These are phyloP conservation scores for Pelargonium myrrhifolium DNA, from an alignment of 441 rosid genomes.

Conservation along the genomic window DNA sequence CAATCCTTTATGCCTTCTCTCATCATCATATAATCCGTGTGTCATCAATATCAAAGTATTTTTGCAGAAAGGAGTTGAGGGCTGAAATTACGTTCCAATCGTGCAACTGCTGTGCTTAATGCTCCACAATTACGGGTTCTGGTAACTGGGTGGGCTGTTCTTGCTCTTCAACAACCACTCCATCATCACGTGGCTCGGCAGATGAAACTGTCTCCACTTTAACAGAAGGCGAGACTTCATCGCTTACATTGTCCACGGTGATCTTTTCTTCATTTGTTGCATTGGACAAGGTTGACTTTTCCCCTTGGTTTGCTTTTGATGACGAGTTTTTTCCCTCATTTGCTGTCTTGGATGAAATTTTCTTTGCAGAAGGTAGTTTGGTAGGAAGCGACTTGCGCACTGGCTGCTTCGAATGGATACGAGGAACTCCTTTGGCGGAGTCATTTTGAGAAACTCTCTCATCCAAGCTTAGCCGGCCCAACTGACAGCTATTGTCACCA, in stretches of 20 bases:
- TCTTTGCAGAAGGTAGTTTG: constrained; percentile 77
- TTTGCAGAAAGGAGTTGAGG: constrained; percentile 23
- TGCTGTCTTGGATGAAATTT: constrained; percentile 31
- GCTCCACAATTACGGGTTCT: constrained; percentile 27
- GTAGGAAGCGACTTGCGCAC: constrained; percentile 70
- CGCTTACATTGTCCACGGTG: constrained; percentile 9
- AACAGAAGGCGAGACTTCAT: constrained; percentile 23
- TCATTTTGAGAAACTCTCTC: constrained; percentile 38
- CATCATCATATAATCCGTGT: constrained; percentile 25
- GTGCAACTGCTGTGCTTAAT: constrained; percentile 20
- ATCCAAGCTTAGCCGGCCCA: constrained; percentile 62
- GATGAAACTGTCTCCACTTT: constrained; percentile 22
- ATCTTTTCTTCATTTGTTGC: constrained; percentile 33
- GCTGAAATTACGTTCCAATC: constrained; percentile 20
- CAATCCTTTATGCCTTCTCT: constrained; percentile 26
- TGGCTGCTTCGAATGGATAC: constrained; percentile 53
- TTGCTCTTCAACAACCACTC: constrained; percentile 20
- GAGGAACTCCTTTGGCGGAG: constrained; percentile 42
- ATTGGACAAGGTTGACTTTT: constrained; percentile 24
- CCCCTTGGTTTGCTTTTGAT: background rate
- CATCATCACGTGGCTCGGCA: constrained; percentile 26
- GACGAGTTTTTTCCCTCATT: constrained; percentile 10
- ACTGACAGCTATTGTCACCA: constrained; percentile 26
- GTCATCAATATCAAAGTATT: constrained; percentile 26
- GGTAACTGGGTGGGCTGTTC: constrained; percentile 24